Evolutionary conservation across 805 yeast species (phyloP), one percentile per base, ranked within the genome.

Genomic region (Ogataea pignaliae): DNA sequence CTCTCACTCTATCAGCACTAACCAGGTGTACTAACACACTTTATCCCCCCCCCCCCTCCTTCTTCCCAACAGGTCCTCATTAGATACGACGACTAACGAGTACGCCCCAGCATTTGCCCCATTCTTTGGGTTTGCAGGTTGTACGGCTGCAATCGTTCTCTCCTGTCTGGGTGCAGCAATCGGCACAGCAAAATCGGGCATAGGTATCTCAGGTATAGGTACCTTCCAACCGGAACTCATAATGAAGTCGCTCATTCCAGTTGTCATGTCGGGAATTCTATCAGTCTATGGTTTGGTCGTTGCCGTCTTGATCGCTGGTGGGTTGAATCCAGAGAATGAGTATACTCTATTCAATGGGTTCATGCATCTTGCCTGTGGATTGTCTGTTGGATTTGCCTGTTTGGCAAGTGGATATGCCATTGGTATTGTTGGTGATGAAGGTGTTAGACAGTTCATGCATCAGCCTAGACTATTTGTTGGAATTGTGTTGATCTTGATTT

Each of bases 351-450:
- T 88, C 70, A 86, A 88, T 61, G 99, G 99, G n/a, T 89, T 89
- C 65, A 88, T 93, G 95, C 99, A 93, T 68, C 72, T 93, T 64
- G 90, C 95, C 42, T 89, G 97, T 68, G 99, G 99, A 1, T 70
- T 91, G 47, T 80, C 95, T 32, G 99, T 93, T 36, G 99, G 99
- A 2, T 88, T 93, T 60, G 89, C 98, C 3, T 90, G 98, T 65
- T 74, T 93, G 61, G 90, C 98, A 34, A 86, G 96, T 47, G 99
- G 99, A 37, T 93, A 90, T 67, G 93, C 99, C 46, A 91, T 91
- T 71, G 99, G 99, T 72, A 89, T 91, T 53, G 99, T 91, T 53
- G 99, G 99, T 68, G 99, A 91, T 69, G 97, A 96, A 52, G 99
- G 99, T 75, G 97, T 91, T 45, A 86, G 98, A 75, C 96, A 96